These are phyloP conservation scores for Hypoxylon sp. DNA, from an alignment of 2,329 filamentous ascomycete genomes.

Conservation along the genomic window DNA sequence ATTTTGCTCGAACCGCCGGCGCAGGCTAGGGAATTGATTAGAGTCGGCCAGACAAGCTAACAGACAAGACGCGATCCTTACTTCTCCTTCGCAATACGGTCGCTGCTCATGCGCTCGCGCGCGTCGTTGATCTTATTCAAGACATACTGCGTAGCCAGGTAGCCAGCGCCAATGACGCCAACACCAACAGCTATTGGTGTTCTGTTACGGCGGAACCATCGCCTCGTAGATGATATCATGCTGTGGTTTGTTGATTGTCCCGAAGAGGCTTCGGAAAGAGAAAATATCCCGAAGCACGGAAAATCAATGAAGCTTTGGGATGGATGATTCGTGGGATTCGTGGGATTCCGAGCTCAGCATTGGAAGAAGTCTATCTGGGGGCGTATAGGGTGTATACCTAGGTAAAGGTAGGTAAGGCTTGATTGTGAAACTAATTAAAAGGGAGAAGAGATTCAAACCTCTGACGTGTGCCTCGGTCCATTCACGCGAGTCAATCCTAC, in stretches of 20 bases:
- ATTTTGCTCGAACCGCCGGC: constrained; percentile 96
- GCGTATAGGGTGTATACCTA: background rate
- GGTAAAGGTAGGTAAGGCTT: background rate
- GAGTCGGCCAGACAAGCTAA: background rate
- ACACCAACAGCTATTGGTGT: constrained; percentile 88
- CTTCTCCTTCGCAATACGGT: constrained; percentile 97
- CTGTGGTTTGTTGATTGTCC: too few species aligned
- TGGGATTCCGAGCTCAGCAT: constrained; percentile 30
- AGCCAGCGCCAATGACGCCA: constrained; percentile 87
- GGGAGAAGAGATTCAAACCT: constrained; percentile 4
- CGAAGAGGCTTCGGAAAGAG: constrained; percentile 19
- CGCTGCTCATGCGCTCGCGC: constrained; percentile 94
- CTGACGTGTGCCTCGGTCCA: constrained; percentile 46
- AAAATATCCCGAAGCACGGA: constrained; percentile 9
- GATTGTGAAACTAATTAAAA: constrained; percentile 18
- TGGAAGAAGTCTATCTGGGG: constrained; percentile 1
- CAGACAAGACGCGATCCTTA: constrained; percentile 54
- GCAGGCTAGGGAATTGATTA: constrained; percentile 68
- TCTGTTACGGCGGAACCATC: constrained; percentile 92
- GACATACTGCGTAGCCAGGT: constrained; percentile 92
- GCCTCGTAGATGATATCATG: constrained; percentile 78
- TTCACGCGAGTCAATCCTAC: constrained; percentile 33
- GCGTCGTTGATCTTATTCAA: constrained; percentile 90
- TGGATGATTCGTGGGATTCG: constrained; percentile 16
- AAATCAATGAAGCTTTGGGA: constrained; percentile 4